phyloP scores from a whole-genome alignment of 1,284 basidiomycete species.

The Laetiporus sulphureus region DNA sequence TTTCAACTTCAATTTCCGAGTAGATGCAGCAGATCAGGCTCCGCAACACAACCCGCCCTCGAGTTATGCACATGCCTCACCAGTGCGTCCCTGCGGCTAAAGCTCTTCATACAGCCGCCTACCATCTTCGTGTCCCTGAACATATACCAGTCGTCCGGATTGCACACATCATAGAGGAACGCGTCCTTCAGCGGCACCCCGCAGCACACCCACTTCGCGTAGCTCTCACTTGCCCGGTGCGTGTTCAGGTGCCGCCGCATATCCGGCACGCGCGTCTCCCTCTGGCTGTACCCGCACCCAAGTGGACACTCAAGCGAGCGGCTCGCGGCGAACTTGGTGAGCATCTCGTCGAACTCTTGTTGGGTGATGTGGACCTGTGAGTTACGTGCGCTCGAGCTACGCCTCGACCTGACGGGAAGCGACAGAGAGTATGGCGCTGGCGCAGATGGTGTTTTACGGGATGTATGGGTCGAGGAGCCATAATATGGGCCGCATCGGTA shows the following conservation, averaged over 20 bases:
- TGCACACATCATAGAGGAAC: neutral
- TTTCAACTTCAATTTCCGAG: neutral
- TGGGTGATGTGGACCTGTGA: neutral
- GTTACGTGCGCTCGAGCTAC: neutral
- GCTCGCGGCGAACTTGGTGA: neutral
- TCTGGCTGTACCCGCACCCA: conserved; percentile 4
- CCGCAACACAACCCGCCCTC: neutral
- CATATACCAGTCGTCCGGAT: neutral
- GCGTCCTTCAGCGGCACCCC: conserved; percentile 1
- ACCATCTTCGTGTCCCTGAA: conserved; percentile 2
- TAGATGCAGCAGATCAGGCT: neutral
- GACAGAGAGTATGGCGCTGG: too few species aligned
- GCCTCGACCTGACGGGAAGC: too few species aligned
- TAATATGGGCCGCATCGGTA: too few species aligned
- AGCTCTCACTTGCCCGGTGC: conserved; percentile 2
- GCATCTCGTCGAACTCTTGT: neutral
- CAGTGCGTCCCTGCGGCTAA: conserved; percentile 4
- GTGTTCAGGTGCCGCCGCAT: conserved; percentile 6
- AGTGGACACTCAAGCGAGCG: neutral
- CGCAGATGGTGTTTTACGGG: too few species aligned
- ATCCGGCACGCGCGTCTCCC: conserved; percentile 1
- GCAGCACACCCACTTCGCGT: conserved; percentile 7
- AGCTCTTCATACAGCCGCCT: conserved; percentile 4
- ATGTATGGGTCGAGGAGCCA: too few species aligned
- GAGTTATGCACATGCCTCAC: conserved; percentile 2